These are phyloP conservation scores for Aegilops bicornis DNA, from an alignment of 176 grass and related monocot genomes.

Conservation along the genomic window DNA sequence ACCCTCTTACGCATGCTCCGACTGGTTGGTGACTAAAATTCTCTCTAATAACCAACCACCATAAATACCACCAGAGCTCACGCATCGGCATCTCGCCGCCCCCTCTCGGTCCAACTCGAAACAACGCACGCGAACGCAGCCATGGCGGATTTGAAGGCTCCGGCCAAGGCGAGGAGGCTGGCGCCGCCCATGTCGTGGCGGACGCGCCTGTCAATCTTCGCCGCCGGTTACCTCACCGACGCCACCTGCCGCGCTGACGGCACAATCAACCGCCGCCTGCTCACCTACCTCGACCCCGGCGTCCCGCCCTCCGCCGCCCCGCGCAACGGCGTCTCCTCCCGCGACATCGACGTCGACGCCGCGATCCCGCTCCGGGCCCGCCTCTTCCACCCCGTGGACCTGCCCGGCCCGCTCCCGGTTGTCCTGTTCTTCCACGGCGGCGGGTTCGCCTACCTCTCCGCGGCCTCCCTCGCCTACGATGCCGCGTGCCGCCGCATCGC, in stretches of 20 bases:
- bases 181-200: constrained; percentile 61
- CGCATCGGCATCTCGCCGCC: neutral
- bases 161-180: neutral
- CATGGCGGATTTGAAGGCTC: neutral
- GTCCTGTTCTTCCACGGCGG: constrained; percentile 91
- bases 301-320: constrained; percentile 33
- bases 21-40: neutral
- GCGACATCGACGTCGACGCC: constrained; percentile 40
- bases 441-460: constrained; percentile 74
- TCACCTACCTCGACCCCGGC: constrained; percentile 42
- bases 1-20: neutral
- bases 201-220: constrained; percentile 34
- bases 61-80: neutral
- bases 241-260: constrained; percentile 51
- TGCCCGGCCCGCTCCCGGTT: constrained; percentile 22
- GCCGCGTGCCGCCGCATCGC: constrained; percentile 54
- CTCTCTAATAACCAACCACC: neutral
- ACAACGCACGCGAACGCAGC: neutral
- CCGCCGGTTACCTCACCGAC: constrained; percentile 39
- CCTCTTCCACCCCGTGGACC: constrained; percentile 37
- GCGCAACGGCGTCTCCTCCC: constrained; percentile 51
- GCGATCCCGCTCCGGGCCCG: constrained; percentile 44
- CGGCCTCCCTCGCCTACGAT: constrained; percentile 55
- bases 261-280: constrained; percentile 61
- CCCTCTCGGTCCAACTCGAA: neutral